Evolutionary conservation across 2,329 filamentous ascomycete genomes (phyloP), one percentile per base, ranked within the genome.

Genomic region (Ophidiomyces ophidiicola): DNA sequence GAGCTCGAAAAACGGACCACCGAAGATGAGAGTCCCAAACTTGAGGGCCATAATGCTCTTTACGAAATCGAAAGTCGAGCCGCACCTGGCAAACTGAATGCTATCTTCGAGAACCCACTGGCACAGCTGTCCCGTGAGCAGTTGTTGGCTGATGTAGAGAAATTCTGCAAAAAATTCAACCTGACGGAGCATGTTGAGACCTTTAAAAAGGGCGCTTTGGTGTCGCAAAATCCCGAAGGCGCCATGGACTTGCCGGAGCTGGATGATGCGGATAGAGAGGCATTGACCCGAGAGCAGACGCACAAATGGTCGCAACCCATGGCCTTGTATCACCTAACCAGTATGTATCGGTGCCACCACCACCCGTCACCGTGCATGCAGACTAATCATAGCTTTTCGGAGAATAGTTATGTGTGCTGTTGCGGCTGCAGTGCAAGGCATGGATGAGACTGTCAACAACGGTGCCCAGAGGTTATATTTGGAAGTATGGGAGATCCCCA

Each of bases 131-230:
- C 69, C 1, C 63, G 66, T 19, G 61, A 69, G 1, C 56, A 68
- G 37, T 64, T 80, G 10, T 54, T 78, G 26, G 54, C 58, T 14
- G 63, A 74, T 44, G 74, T 78, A 2, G 63, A 71, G 30, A 52
- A 58, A 0, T 79, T 77, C 51, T 72, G 69, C 30, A 45, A 52
- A 3, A 55, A 67, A n/a, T 64, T 67, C 35, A 63, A 62, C 6
- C 56, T 76, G 2, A 60, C 61, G 24, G 62, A 70, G 15, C 58
- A 70, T 14, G 50, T 69, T 7, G 66, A 68, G 3, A 54, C 48
- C 15, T 70, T 74, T 42, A 62, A 63, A 20, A 71, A 71, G 46
- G 67, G 68, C 6, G 70, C 70, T 8, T 48, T 72, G 23, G 56
- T 72, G 12, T 68, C 70, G 4, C 69, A 72, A 39, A 57, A 67